Evolutionary conservation across 306 rosid species (phyloP).

Genomic region (Myrica gale): DNA sequence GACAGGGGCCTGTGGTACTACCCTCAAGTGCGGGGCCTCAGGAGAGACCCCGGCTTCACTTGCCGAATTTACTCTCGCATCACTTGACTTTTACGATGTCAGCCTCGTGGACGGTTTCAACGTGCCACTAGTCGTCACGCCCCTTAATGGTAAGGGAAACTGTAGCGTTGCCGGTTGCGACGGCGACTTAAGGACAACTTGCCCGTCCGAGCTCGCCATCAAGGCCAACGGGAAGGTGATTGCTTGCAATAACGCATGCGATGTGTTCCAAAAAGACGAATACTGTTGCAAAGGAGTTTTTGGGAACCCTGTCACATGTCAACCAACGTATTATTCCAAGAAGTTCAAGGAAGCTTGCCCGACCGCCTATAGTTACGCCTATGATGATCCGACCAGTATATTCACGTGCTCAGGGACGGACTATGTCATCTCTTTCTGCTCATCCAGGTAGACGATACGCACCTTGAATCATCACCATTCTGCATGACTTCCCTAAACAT

Average conservation of each 20-base stretch:
- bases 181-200: slow-evolving; percentile 46
- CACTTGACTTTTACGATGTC: slow-evolving; percentile 68
- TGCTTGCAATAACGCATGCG: slow-evolving; percentile 88
- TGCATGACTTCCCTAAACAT: no score
- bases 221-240: slow-evolving; percentile 52
- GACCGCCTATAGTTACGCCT: slow-evolving; percentile 80
- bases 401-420: slow-evolving; percentile 75
- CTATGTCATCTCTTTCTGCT: slow-evolving; percentile 69
- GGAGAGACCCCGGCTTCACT: slow-evolving; percentile 81
- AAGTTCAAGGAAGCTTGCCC: slow-evolving; percentile 83
- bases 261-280: slow-evolving; percentile 69
- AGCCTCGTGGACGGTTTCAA: slow-evolving; percentile 93
- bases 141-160: slow-evolving; percentile 68
- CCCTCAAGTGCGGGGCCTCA: slow-evolving; percentile 54
- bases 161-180: slow-evolving; percentile 71
- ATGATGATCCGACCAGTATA: slow-evolving; percentile 79
- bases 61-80: slow-evolving; percentile 70
- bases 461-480: no score
- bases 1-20: slow-evolving; percentile 65
- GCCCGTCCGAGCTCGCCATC: slow-evolving; percentile 57
- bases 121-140: slow-evolving; percentile 51
- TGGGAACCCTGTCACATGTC: slow-evolving; percentile 63
- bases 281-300: slow-evolving; percentile 79
- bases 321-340: slow-evolving; percentile 74
- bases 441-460: slow-evolving; percentile 40